phyloP scores from a whole-genome alignment of 192 early-diverging fungal genomes.

The Dimargaris xerosporica region DNA sequence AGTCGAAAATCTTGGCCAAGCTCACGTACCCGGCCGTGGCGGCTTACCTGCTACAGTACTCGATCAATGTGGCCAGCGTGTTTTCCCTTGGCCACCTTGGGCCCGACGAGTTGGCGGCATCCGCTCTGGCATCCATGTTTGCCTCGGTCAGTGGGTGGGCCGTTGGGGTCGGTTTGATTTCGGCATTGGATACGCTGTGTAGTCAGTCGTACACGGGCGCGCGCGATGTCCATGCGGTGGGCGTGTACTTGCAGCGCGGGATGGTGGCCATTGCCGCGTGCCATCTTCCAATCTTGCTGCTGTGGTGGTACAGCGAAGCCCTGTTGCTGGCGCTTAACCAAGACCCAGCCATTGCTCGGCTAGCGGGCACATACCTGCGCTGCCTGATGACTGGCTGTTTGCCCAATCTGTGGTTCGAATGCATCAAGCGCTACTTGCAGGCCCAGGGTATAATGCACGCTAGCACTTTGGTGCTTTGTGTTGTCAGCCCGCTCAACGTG shows the following conservation, averaged over 20 bases:
- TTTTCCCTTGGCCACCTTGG: conserved; percentile 47
- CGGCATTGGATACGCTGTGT: conserved; percentile 63
- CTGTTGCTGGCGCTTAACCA: conserved; percentile 61
- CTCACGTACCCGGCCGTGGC: conserved; percentile 29
- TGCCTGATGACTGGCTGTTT: conserved; percentile 55
- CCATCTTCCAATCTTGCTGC: conserved; percentile 48
- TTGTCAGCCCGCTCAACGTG: conserved; percentile 56
- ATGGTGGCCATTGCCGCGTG: conserved; percentile 56
- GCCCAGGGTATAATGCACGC: conserved; percentile 87
- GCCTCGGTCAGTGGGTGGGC: conserved; percentile 50
- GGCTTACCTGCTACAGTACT: conserved; percentile 52
- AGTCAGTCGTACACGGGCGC: conserved; percentile 56
- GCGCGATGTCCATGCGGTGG: conserved; percentile 43
- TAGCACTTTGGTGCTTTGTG: conserved; percentile 50
- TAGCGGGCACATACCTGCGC: conserved; percentile 54
- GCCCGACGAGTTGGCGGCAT: conserved; percentile 44
- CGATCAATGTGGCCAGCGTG: conserved; percentile 44
- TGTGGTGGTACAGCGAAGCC: conserved; percentile 55
- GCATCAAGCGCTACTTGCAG: conserved; percentile 72
- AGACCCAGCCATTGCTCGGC: conserved; percentile 43
- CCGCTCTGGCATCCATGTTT: conserved; percentile 57
- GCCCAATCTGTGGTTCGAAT: conserved; percentile 68
- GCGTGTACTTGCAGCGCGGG: conserved; percentile 66
- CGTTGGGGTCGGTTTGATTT: conserved; percentile 47
- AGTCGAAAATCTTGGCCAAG: neutral